phyloP scores from a whole-genome alignment of 257 asterid species.

The Ilex asprella region DNA sequence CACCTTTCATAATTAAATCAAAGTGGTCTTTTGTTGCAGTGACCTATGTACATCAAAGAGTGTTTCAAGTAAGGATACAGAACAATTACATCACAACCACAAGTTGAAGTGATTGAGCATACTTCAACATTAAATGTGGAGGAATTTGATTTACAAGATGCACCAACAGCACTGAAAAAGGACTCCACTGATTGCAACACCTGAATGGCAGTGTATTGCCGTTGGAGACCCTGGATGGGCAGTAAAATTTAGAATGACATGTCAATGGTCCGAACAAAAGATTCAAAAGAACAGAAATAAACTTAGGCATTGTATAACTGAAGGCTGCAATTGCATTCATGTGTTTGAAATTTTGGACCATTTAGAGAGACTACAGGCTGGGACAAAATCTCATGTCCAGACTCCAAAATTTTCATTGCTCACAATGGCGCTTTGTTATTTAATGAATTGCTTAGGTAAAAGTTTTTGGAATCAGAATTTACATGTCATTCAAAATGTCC shows the following conservation, averaged over 20 bases:
- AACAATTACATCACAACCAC: background rate
- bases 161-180: constrained; percentile 46
- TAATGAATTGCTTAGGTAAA: too few relatives aligned
- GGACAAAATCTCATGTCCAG: too few relatives aligned
- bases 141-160: constrained; percentile 56
- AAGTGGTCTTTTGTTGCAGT: constrained; percentile 42
- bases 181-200: constrained; percentile 74
- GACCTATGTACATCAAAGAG: constrained; percentile 24
- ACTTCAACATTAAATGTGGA: constrained; percentile 56
- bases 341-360: too few relatives aligned
- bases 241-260: background rate
- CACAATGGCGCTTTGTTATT: too few relatives aligned
- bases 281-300: background rate
- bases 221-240: constrained; percentile 62
- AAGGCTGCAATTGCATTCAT: too few relatives aligned
- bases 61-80: constrained; percentile 9
- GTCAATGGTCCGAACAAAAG: background rate
- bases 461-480: too few relatives aligned
- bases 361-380: too few relatives aligned
- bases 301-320: too few relatives aligned
- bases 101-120: constrained; percentile 20
- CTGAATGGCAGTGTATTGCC: constrained; percentile 52
- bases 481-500: too few relatives aligned
- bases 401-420: too few relatives aligned
- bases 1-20: constrained; percentile 35